Evolutionary conservation across 140 eudicot species (phyloP).

Genomic region (Anethum foeniculum): DNA sequence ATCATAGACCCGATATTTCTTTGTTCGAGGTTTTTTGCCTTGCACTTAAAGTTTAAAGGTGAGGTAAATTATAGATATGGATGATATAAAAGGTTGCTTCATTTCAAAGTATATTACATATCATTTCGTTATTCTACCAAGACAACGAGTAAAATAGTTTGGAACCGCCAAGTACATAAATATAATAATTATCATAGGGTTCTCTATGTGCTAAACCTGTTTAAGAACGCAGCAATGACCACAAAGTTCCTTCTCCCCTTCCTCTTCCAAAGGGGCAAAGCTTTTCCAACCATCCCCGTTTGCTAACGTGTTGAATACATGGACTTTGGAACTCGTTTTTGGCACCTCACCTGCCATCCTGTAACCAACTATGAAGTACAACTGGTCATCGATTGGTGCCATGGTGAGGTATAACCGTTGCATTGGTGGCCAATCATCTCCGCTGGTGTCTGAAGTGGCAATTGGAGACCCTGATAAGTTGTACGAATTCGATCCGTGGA

Average conservation of each 20-base stretch:
- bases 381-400: conserved; percentile 40
- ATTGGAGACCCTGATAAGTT: conserved; percentile 30
- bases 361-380: conserved; percentile 47
- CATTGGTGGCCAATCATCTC: conserved; percentile 22
- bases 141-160: neutral
- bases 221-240: conserved; percentile 34
- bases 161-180: neutral
- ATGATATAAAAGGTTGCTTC: neutral
- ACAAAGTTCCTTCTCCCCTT: conserved; percentile 36
- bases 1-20: too few species aligned
- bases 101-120: neutral
- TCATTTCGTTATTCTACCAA: neutral
- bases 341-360: conserved; percentile 22
- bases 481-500: conserved; percentile 30
- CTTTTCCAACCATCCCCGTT: conserved; percentile 35
- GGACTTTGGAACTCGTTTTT: conserved; percentile 27
- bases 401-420: conserved; percentile 44
- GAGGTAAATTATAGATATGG: neutral
- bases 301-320: conserved; percentile 34
- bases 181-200: neutral
- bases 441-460: conserved; percentile 24
- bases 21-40: neutral
- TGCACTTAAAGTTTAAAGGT: neutral
- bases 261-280: conserved; percentile 29
- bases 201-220: conserved; percentile 1